Conservation (phyloP, 2,329 filamentous ascomycete species). For the Esteya vermicola region DNA sequence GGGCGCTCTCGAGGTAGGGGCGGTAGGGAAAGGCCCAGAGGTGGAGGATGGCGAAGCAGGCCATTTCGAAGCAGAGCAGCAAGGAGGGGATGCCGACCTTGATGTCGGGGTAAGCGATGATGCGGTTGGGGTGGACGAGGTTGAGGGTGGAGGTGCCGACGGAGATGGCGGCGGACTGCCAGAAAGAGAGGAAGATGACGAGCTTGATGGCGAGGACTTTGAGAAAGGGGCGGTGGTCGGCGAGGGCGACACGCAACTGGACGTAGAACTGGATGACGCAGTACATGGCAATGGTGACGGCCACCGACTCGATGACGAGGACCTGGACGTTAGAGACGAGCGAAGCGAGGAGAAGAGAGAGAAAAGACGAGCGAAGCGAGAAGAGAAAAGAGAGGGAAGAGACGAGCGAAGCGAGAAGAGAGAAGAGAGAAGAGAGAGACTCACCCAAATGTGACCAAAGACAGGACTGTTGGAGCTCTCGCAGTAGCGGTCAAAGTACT, state of each 20-base stretch:
- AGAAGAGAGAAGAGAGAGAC: neutral
- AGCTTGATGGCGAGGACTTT: constrained; percentile 82
- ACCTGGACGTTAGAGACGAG: constrained; percentile 30
- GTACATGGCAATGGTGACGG: constrained; percentile 77
- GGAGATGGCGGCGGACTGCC: constrained; percentile 50
- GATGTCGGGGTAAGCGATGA: constrained; percentile 58
- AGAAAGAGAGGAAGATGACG: constrained; percentile 84
- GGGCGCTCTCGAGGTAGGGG: constrained; percentile 42
- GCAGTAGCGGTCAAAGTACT: constrained; percentile 60
- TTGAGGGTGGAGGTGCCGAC: constrained; percentile 42
- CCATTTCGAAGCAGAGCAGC: constrained; percentile 74
- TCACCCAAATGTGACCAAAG: constrained; percentile 75
- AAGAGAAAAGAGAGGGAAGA: constrained; percentile 50
- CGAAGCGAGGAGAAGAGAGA: neutral
- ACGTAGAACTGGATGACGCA: constrained; percentile 78
- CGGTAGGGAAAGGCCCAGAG: constrained; percentile 70
- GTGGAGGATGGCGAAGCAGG: constrained; percentile 63
- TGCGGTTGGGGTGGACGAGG: constrained; percentile 44
- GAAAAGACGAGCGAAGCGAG: neutral
- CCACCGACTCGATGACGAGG: constrained; percentile 52
- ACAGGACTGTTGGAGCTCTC: constrained; percentile 62
- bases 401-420: no score
- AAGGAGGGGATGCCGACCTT: constrained; percentile 69
- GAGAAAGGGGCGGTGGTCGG: constrained; percentile 56
- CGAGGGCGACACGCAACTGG: constrained; percentile 55